Percentiles rank a stretch among this genome's conserved stretches.
Conservation (phyloP, 768 basidiomycete species). For the Lepiota venenata region DNA sequence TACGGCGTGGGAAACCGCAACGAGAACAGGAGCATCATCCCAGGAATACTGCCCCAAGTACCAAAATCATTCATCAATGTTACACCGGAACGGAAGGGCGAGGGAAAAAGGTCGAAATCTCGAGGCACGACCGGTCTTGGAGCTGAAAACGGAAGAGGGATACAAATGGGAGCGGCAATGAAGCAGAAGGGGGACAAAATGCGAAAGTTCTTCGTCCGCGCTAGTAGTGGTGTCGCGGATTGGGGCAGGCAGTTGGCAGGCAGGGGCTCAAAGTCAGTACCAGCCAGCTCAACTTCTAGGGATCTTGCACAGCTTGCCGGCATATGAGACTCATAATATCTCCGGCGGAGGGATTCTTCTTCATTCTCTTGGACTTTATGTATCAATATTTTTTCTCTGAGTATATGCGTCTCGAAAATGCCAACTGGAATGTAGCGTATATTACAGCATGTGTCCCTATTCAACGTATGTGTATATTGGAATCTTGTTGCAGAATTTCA, state of each 20-base stretch:
- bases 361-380: slow-evolving; percentile 2
- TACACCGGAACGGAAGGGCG: slow-evolving; percentile 23
- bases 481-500: not conserved
- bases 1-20: not conserved
- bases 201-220: slow-evolving; percentile 20
- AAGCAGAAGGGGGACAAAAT: slow-evolving; percentile 19
- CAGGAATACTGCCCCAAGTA: slow-evolving; percentile 10
- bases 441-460: not conserved
- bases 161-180: slow-evolving; percentile 6
- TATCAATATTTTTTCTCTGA: not conserved
- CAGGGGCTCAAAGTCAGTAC: not conserved
- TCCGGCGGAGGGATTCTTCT: not conserved
- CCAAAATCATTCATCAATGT: slow-evolving; percentile 37
- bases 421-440: not conserved
- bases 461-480: not conserved
- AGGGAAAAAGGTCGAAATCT: not conserved
- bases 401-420: not conserved
- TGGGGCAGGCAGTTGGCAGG: slow-evolving; percentile 21
- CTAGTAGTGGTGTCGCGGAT: slow-evolving; percentile 20
- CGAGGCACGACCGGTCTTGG: not conserved
- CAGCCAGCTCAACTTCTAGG: not conserved
- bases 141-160: not conserved
- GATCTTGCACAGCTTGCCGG: slow-evolving; percentile 1
- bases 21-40: slow-evolving; percentile 1
- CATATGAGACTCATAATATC: not conserved